phyloP scores from a whole-genome alignment of 1,139 yeast species.

The Yamadazyma taylorii region DNA sequence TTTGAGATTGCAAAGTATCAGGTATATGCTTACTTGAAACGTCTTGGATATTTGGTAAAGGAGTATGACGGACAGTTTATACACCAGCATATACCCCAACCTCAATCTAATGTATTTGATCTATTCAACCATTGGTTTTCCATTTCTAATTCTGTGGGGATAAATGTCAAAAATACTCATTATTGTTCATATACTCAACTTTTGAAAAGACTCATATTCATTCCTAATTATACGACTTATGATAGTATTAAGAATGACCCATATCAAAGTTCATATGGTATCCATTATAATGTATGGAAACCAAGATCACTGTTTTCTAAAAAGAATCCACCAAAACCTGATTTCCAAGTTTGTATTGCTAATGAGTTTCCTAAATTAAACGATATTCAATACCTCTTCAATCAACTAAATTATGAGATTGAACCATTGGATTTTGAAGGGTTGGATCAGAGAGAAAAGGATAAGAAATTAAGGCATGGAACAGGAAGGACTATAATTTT shows the following conservation, averaged over 20 bases:
- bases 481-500: slow-evolving; percentile 48
- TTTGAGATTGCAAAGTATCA: slow-evolving; percentile 53
- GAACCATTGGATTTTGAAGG: slow-evolving; percentile 20
- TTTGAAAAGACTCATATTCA: slow-evolving; percentile 36
- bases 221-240: slow-evolving; percentile 26
- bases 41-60: slow-evolving; percentile 74
- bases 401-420: slow-evolving; percentile 11
- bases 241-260: slow-evolving; percentile 14
- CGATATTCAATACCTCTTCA: slow-evolving; percentile 35
- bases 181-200: slow-evolving; percentile 40
- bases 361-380: slow-evolving; percentile 53
- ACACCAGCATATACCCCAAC: slow-evolving; percentile 3
- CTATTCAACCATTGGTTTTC: not conserved
- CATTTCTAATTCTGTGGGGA: slow-evolving; percentile 2
- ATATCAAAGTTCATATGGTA: slow-evolving; percentile 13
- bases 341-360: slow-evolving; percentile 66
- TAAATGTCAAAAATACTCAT: slow-evolving; percentile 25
- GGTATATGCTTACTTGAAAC: slow-evolving; percentile 72
- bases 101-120: not conserved
- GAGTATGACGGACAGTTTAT: slow-evolving; percentile 23
- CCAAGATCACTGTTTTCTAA: slow-evolving; percentile 74
- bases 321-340: slow-evolving; percentile 60
- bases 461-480: slow-evolving; percentile 42
- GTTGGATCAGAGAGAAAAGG: slow-evolving; percentile 25
- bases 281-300: slow-evolving; percentile 77